Evolutionary conservation across 108 stramenopile species (phyloP), one percentile per base, ranked within the genome.

Genomic region (Cyclotella choctawhatcheeana): DNA sequence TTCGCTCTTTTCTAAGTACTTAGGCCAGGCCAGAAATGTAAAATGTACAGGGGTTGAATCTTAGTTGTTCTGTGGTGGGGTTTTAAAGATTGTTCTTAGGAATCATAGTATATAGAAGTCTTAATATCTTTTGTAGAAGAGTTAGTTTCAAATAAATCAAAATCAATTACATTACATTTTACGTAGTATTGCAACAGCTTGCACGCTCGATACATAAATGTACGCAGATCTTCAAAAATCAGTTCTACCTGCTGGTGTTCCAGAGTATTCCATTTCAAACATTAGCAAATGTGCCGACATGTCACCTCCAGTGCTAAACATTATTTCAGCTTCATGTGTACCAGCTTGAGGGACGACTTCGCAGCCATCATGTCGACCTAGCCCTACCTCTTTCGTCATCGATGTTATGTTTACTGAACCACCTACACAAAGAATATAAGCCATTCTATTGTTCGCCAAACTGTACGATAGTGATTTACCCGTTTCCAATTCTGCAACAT

Each of bases 391-490:
- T 65, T 81, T 76, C 29, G 27, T 16, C 3, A 58, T 43, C 0
- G 13, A 52, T 60, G 30, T 26, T 35, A 88, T 66, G 18, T 83
- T 72, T 6, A 86, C 59, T 2, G 52, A 54, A 21, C 93, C 93
- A 63, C 92, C 93, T 10, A 94, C 56, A 61, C 88, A 86, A 33
- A 94, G 69, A 2, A 92, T 29, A 47, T 94, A 94, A 14, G 87
- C 90, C 79, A 88, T 86, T 25, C 93, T 83, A 54, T 78, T 65
- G 1, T 35, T 32, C 12, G 44, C 13, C 8, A 89, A 3, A n/a
- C 76, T 40, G 20, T 67, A 75, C 43, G 48, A 13, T 21, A 75
- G 31, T 16, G 66, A 59, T 59, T 59, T 22, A 8, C 66, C 78
- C 17, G 32, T 30, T 26, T 88, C 88, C 32, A 95, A 51, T 55